These are phyloP conservation scores for Coffea eugenioides DNA, from an alignment of 257 asterid species.

Conservation along the genomic window DNA sequence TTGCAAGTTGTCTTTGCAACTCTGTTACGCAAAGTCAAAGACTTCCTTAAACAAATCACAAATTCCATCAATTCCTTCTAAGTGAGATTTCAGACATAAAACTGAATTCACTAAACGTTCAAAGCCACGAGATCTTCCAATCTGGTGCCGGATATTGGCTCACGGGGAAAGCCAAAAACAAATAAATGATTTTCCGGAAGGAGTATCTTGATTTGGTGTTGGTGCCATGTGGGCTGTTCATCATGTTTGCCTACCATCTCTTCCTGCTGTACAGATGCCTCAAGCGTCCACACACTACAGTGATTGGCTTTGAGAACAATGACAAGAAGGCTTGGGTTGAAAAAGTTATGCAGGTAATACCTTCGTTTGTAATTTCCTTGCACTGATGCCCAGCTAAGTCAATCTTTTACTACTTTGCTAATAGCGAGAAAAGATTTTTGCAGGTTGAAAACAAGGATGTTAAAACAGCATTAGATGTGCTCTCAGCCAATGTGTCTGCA, in stretches of 20 bases:
- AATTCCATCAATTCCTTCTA: background rate
- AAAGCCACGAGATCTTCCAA: background rate
- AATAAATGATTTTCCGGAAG: constrained; percentile 37
- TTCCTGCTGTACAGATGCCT: constrained; percentile 60
- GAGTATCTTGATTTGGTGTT: constrained; percentile 52
- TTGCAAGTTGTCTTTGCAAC: constrained; percentile 8
- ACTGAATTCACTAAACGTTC: background rate
- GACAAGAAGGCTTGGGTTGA: constrained; percentile 62
- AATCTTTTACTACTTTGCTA: background rate
- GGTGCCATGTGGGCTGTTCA: constrained; percentile 51
- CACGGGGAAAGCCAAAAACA: background rate
- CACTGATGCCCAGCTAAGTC: background rate
- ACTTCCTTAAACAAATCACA: constrained; percentile 1
- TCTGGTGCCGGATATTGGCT: background rate
- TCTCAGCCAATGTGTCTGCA: constrained; percentile 47
- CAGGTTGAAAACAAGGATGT: constrained; percentile 47
- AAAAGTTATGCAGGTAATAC: constrained; percentile 54
- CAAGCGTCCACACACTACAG: constrained; percentile 62
- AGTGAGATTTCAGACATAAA: background rate
- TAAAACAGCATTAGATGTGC: constrained; percentile 45
- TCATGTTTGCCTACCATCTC: constrained; percentile 58
- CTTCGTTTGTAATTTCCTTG: background rate
- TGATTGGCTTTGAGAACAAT: constrained; percentile 62
- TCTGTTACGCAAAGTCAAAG: constrained; percentile 4
- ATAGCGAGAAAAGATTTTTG: background rate